These are phyloP conservation scores for Vitis riparia DNA, from an alignment of 164 flowering plant genomes.

Conservation along the genomic window DNA sequence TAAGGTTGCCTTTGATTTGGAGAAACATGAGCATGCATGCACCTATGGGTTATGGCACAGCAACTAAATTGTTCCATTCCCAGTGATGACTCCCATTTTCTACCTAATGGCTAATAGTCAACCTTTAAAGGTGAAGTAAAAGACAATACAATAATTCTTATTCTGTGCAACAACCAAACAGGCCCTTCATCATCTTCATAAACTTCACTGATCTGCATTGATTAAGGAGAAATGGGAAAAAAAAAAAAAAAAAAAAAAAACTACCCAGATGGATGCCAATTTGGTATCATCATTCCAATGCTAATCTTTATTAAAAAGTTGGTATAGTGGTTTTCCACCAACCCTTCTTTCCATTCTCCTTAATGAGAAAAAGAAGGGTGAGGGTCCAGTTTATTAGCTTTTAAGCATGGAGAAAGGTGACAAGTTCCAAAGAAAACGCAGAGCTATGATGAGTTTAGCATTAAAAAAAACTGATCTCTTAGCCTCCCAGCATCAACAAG, in stretches of 20 bases:
- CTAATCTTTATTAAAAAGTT: slow-evolving; percentile 5
- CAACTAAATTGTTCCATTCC: too few species aligned
- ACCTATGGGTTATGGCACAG: too few species aligned
- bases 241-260: neutral
- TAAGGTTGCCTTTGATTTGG: too few species aligned
- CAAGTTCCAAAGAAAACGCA: slow-evolving; percentile 18
- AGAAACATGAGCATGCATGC: too few species aligned
- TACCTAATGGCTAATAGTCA: neutral
- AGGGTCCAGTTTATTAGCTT: slow-evolving; percentile 15
- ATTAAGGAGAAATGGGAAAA: neutral
- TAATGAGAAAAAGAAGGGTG: slow-evolving; percentile 3
- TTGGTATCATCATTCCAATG: slow-evolving; percentile 22
- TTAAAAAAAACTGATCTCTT: slow-evolving; percentile 9
- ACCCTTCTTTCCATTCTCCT: slow-evolving; percentile 9
- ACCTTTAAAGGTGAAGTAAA: neutral
- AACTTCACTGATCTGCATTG: neutral
- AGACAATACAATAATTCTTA: too few species aligned
- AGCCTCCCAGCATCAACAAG: neutral
- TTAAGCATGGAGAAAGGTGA: slow-evolving; percentile 9
- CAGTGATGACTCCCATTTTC: too few species aligned
- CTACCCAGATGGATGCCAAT: slow-evolving; percentile 10
- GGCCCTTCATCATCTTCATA: neutral
- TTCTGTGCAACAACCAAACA: too few species aligned
- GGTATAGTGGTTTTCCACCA: slow-evolving; percentile 15
- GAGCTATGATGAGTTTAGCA: slow-evolving; percentile 24